Conservation (phyloP, 352 stramenopile species). For the Pythium plurisporium region DNA sequence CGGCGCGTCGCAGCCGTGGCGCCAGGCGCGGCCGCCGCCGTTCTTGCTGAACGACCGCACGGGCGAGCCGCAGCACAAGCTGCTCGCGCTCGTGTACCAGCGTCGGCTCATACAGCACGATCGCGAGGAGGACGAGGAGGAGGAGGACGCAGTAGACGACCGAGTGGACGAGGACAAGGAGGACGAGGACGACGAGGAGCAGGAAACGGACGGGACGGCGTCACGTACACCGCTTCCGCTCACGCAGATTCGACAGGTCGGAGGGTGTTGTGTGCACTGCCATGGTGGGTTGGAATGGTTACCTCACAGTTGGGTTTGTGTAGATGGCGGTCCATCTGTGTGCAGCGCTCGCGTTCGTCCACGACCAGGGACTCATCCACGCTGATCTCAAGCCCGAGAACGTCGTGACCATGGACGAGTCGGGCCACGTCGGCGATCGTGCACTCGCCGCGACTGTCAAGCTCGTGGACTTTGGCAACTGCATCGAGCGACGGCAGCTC, state of each 20-base stretch:
- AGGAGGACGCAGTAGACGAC: neutral
- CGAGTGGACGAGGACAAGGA: neutral
- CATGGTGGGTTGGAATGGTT: neutral
- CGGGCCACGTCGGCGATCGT: too few species aligned
- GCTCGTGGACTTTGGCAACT: constrained; percentile 80
- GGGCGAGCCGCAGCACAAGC: constrained; percentile 51
- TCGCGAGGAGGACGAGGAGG: neutral
- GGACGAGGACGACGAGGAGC: neutral
- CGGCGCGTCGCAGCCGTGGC: constrained; percentile 55
- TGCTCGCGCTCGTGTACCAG: constrained; percentile 72
- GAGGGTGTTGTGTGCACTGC: neutral
- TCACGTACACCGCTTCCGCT: constrained; percentile 30
- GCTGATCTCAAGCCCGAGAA: constrained; percentile 80
- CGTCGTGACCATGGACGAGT: constrained; percentile 25
- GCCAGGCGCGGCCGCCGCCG: constrained; percentile 55
- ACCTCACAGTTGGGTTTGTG: neutral
- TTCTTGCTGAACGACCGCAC: constrained; percentile 86
- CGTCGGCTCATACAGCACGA: neutral
- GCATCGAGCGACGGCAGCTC: constrained; percentile 41
- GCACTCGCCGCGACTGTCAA: constrained; percentile 26
- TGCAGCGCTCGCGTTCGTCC: constrained; percentile 54
- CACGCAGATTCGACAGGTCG: constrained; percentile 35
- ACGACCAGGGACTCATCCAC: constrained; percentile 61
- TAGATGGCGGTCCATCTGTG: constrained; percentile 63
- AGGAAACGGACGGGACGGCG: neutral